These are phyloP conservation scores for Cercospora canescens DNA, from an alignment of 2,329 filamentous ascomycete genomes.

Conservation along the genomic window DNA sequence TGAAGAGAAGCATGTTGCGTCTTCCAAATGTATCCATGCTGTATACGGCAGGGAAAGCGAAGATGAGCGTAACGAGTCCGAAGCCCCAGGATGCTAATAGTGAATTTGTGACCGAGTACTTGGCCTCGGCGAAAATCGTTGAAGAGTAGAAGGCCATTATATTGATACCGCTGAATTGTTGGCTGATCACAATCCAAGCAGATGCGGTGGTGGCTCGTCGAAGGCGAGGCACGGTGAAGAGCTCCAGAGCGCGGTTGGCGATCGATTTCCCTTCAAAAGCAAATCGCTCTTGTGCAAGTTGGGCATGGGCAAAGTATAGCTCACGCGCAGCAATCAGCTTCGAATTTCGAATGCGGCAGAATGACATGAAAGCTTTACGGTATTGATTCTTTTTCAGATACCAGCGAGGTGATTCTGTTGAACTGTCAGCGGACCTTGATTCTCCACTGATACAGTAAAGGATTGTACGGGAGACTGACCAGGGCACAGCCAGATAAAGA, in stretches of 20 bases:
- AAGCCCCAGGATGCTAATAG: conserved; percentile 61
- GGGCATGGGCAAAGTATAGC: conserved; percentile 31
- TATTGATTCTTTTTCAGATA: conserved; percentile 28
- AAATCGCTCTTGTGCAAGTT: conserved; percentile 29
- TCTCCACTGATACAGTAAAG: background rate
- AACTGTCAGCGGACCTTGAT: background rate
- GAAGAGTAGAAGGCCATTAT: conserved; percentile 40
- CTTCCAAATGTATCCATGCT: conserved; percentile 53
- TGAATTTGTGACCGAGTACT: conserved; percentile 43
- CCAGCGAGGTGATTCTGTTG: conserved; percentile 28
- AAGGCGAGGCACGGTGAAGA: conserved; percentile 28
- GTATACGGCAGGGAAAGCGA: conserved; percentile 60
- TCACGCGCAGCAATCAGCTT: conserved; percentile 34
- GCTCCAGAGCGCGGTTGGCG: conserved; percentile 16
- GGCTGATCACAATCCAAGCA: conserved; percentile 23
- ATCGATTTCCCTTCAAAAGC: conserved; percentile 15
- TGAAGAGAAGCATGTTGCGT: conserved; percentile 50
- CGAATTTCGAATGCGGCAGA: conserved; percentile 38
- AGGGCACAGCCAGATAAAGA: conserved; percentile 54
- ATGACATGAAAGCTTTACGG: conserved; percentile 44
- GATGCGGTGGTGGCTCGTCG: conserved; percentile 26
- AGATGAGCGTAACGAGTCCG: conserved; percentile 59
- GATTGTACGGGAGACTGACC: background rate
- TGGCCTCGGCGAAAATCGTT: conserved; percentile 35
- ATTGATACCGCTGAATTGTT: conserved; percentile 23